Base-by-base conservation (phyloP, 371 early-diverging fungal genomes). In the Mucor velutinosus region DNA sequence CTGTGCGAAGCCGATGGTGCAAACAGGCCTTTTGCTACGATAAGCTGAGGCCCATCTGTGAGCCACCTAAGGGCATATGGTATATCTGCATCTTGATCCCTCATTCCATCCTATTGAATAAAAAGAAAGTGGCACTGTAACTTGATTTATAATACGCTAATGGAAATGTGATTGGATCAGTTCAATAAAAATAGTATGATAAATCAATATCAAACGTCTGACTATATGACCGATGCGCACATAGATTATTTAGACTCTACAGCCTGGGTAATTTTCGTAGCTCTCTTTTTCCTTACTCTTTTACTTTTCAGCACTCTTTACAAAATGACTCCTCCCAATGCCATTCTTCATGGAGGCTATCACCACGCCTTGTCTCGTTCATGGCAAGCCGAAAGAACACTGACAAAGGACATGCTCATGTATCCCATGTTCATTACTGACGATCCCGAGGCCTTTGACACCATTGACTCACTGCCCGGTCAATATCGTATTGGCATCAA, bases 351-450 rank as follows among this genome's bases (percentile, higher is more conserved):
- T 71, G 92, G 96, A 12, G 94, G 95, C 5, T 92, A 90, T 81
- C 91, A 92, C 79, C 90, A 95, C 76, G 88, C 93, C 21, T 64
- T 87, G 32, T 87, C 90, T 64, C 90, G 98, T 39, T 72, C 80
- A 41, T 97, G 96, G 95, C 95, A 95, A 78, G 84, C 85, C 4
- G 89, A 88, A 51, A 76, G 81, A 7, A 58, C 67, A 7, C 74
- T 97, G 59, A 90, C 89, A 32, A 91, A 93, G 75, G 77, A 80
- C 49, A 85, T 88, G 70, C 88, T 98, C 62, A 92, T 97, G 84
- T 97, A 92, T 78, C 99, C 99, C 17, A 86, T 98, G 71, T 98
- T 98, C 78, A 88, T 98, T 69, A 88, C 89, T 59, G 97, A 95
- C 78, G 86, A 90, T 67, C 77, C 86, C 29, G 89, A 94, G 67